A percentile compares a stretch with the other conserved stretches of the same genome.
Conservation (phyloP, 768 basidiomycete species). For the Rhodocollybia butyracea region DNA sequence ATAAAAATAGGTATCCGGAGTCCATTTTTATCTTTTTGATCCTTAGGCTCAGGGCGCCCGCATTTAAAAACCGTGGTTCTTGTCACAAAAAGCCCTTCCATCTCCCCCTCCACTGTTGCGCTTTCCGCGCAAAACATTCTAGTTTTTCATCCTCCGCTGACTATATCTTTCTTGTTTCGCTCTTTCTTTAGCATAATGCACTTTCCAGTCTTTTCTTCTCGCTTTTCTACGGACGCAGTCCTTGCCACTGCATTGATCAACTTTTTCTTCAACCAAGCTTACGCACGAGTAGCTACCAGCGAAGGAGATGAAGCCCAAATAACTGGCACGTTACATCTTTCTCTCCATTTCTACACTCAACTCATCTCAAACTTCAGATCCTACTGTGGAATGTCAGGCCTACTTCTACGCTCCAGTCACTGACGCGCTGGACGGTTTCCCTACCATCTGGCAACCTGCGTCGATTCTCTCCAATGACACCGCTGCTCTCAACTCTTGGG, state of each 20-base stretch:
- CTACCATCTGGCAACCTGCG: conserved; percentile 42
- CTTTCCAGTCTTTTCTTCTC: not conserved
- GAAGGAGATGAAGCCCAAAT: conserved; percentile 5
- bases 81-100: too few relatives aligned
- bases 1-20: not conserved
- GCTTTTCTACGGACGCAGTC: not conserved
- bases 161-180: too few relatives aligned
- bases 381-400: conserved; percentile 35
- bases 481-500: conserved; percentile 39
- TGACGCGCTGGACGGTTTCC: conserved; percentile 33
- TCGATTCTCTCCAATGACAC: conserved; percentile 39
- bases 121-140: not conserved
- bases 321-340: not conserved
- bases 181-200: not conserved
- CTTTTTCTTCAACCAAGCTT: not conserved
- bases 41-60: too few relatives aligned
- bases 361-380: conserved; percentile 19
- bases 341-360: not conserved
- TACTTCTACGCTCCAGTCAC: conserved; percentile 39
- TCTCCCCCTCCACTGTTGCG: too few relatives aligned
- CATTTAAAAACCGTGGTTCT: too few relatives aligned
- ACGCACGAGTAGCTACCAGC: not conserved
- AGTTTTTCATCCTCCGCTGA: too few relatives aligned
- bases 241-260: not conserved
- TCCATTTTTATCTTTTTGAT: not conserved